Evolutionary conservation across 2,329 filamentous ascomycete species (phyloP), one percentile per base, ranked within the genome.

Genomic region (Botrytis byssoidea): DNA sequence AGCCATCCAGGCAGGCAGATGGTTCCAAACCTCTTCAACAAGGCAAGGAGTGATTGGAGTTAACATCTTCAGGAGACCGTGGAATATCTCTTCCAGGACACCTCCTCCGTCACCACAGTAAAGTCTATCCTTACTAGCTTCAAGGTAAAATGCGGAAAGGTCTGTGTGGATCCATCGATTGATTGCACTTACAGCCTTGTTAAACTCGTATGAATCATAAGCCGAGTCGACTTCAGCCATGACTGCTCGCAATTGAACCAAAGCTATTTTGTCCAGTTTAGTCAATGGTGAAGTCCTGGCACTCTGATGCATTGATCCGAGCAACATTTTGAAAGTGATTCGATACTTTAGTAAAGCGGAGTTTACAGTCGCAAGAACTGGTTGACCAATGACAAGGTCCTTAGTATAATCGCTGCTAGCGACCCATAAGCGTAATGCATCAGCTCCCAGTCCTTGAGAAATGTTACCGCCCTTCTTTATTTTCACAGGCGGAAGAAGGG

Each of bases 91-190:
- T 77, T 89, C 87, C 66, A 93, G 83, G 7, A 88, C 85, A 65
- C 92, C 91, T 22, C 88, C 86, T 22, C 88, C 88, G 74, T 91
- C 88, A 44, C 92, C 93, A 64, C 95, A 96, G 84, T 99, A 99
- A 1, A 98, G 85, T 4, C 93, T 88, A 79, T 99, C 96, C 83
- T 99, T 99, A 78, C 95, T 86, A 0, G 93, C 90, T 82, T 99
- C 96, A 73, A 99, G 89, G 82, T 98, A 99, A 82, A 98, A 97
- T 0, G 95, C 92, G 0, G 94, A 98, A 37, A 99, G 87, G 77
- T 98, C 93, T 37, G 87, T 90, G 72, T 90, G 90, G 74, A 97
- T 87, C 91, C 95, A 98, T 76, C 89, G 88, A 82, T 95, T 97
- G 76, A 98, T 86, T 6, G 87, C 83, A 74, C 86, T 89, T 9